Evolutionary conservation across 352 stramenopile species (phyloP).

Genomic region (Chrysophaeum taylorii): DNA sequence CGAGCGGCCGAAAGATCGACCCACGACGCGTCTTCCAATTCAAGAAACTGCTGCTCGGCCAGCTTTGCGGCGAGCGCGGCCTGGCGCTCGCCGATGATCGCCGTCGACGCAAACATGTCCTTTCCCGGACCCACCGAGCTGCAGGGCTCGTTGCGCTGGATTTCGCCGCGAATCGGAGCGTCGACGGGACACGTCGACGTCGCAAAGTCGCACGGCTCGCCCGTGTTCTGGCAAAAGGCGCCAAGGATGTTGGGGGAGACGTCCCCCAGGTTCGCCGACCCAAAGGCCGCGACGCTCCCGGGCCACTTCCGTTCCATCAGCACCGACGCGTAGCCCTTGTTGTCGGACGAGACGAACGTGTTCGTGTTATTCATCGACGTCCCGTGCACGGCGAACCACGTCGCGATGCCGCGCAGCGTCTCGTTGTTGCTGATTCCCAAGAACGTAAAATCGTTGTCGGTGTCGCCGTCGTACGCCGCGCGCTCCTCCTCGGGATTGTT

Average conservation of each 20-base stretch:
- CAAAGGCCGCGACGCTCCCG: constrained; percentile 71
- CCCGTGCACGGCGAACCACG: constrained; percentile 82
- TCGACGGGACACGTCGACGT: constrained; percentile 38
- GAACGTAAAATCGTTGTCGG: constrained; percentile 75
- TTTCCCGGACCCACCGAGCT: constrained; percentile 32
- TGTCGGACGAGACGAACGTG: constrained; percentile 79
- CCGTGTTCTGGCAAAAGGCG: constrained; percentile 38
- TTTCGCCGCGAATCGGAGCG: background rate
- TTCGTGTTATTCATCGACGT: constrained; percentile 84
- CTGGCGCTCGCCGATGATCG: constrained; percentile 42
- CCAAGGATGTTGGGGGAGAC: constrained; percentile 74
- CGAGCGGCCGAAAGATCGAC: background rate
- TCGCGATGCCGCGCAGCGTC: constrained; percentile 33
- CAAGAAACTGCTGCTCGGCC: background rate
- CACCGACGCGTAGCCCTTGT: constrained; percentile 77
- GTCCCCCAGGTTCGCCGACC: constrained; percentile 80
- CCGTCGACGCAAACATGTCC: constrained; percentile 43
- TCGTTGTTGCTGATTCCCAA: constrained; percentile 67
- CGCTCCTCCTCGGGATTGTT: constrained; percentile 69
- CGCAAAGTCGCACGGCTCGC: constrained; percentile 37
- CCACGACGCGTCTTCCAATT: too few species aligned
- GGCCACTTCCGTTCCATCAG: constrained; percentile 70
- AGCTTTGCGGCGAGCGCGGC: constrained; percentile 29
- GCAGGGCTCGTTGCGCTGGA: constrained; percentile 30
- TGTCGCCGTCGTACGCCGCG: constrained; percentile 48